Percentiles rank a stretch among this genome's conserved stretches.
Evolutionary conservation across 257 asterid genomes (phyloP).

Genomic region (Ophiorrhiza pumila): DNA sequence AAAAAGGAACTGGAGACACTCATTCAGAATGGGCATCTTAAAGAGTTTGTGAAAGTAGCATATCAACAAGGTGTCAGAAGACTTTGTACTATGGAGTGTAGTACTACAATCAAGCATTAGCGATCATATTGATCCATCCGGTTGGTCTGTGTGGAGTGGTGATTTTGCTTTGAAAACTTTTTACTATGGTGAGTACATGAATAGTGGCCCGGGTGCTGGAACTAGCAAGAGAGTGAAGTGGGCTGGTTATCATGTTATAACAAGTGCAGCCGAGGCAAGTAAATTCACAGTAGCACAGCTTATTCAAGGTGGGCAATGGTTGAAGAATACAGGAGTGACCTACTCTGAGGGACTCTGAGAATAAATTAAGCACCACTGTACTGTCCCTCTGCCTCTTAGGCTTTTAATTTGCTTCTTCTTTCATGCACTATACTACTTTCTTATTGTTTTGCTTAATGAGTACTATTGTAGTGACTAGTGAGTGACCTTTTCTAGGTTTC

Average conservation of each 20-base stretch:
- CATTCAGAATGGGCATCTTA: too few relatives aligned
- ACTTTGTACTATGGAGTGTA: too few relatives aligned
- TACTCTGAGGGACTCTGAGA: conserved; percentile 24
- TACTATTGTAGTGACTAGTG: neutral
- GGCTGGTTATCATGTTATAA: conserved; percentile 13
- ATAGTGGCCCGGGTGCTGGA: conserved; percentile 27
- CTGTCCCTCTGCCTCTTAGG: neutral
- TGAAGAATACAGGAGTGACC: conserved; percentile 24
- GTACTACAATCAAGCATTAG: conserved; percentile 7
- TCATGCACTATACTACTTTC: too few relatives aligned
- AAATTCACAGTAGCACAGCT: conserved; percentile 24
- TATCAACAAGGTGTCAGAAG: too few relatives aligned
- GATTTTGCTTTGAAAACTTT: too few relatives aligned
- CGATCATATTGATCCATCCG: conserved; percentile 12
- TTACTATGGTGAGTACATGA: conserved; percentile 25
- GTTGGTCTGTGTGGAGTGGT: conserved; percentile 11
- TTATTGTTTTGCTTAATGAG: too few relatives aligned
- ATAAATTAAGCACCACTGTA: neutral
- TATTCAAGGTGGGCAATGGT: conserved; percentile 20
- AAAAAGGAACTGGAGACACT: too few relatives aligned
- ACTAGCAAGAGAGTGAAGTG: conserved; percentile 19
- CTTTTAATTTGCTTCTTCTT: too few relatives aligned
- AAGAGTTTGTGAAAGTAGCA: too few relatives aligned
- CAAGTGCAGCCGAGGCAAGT: conserved; percentile 12
- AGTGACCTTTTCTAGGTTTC: too few relatives aligned